Percentiles rank a stretch among this genome's conserved stretches.
Evolutionary conservation across 1,284 basidiomycete genomes (phyloP).

Genomic region (Cutaneotrichosporon cutaneum): DNA sequence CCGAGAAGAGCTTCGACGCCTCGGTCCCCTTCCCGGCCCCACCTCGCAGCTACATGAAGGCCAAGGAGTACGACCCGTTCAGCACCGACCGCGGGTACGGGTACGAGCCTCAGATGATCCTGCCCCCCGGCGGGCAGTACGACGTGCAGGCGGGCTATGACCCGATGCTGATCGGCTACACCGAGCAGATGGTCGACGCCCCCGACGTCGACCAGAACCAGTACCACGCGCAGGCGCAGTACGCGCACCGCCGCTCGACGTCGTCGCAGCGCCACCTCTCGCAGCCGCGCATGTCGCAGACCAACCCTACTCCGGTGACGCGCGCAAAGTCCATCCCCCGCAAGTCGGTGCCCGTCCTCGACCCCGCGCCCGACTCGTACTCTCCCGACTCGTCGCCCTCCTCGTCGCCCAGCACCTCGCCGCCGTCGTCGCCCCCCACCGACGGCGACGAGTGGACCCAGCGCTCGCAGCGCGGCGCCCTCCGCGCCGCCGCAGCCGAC

Average conservation of each 20-base stretch:
- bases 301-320: not conserved
- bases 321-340: not conserved
- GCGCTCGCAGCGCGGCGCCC: slow-evolving; percentile 26
- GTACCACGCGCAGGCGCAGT: not conserved
- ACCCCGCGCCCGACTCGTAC: not conserved
- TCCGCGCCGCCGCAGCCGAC: slow-evolving; percentile 41
- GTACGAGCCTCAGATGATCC: slow-evolving; percentile 20
- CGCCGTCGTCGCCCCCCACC: slow-evolving; percentile 1
- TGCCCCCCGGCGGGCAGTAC: slow-evolving; percentile 12
- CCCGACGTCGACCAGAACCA: slow-evolving; percentile 5
- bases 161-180: not conserved
- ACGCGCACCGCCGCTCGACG: not conserved
- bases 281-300: not conserved
- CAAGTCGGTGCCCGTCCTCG: not conserved
- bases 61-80: slow-evolving; percentile 21
- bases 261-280: not conserved
- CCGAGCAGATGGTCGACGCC: not conserved
- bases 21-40: slow-evolving; percentile 13
- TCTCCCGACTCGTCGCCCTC: slow-evolving; percentile 11
- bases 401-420: not conserved
- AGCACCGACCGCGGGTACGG: slow-evolving; percentile 29
- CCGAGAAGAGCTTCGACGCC: slow-evolving; percentile 16
- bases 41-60: not conserved
- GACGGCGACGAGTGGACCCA: slow-evolving; percentile 5
- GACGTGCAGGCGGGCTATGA: slow-evolving; percentile 22